Evolutionary conservation across 169 alveolate genomes (phyloP).

Genomic region (Amoebophrya sp.): DNA sequence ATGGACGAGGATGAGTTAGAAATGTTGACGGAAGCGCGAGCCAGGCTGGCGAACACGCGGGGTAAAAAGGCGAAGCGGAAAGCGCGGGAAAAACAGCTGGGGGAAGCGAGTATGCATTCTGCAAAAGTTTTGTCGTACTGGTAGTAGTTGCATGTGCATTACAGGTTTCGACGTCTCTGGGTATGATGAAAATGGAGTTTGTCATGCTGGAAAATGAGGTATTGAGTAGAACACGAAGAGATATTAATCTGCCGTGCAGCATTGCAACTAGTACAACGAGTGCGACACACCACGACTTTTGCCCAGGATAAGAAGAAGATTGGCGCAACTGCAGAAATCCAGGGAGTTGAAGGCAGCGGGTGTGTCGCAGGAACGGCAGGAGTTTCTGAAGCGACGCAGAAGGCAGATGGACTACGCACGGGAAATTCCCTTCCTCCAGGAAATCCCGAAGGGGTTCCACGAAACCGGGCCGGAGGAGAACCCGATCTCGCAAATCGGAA

Average conservation of each 20-base stretch:
- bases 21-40: slow-evolving; percentile 84
- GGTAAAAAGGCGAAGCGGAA: slow-evolving; percentile 98
- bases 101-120: no score
- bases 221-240: no score
- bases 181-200: no score
- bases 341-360: slow-evolving; percentile 99
- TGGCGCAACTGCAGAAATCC: slow-evolving; percentile 91
- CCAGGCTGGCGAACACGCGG: slow-evolving; percentile 94
- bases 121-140: no score
- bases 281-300: no score
- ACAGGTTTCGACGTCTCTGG: no score
- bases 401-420: slow-evolving; percentile 83
- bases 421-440: slow-evolving; percentile 90
- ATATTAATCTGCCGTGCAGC: no score
- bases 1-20: slow-evolving; percentile 96
- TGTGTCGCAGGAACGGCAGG: slow-evolving; percentile 59
- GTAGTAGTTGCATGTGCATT: no score
- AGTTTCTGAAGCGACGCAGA: slow-evolving; percentile 66
- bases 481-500: slow-evolving; percentile 60
- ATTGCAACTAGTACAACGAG: no score
- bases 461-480: slow-evolving; percentile 72
- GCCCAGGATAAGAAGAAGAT: no score
- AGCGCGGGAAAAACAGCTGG: slow-evolving; percentile 94
- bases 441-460: slow-evolving; percentile 89
- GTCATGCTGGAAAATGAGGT: no score